Evolutionary conservation across 2,329 filamentous ascomycete species (phyloP).

Genomic region (Penicillium brasilianum): DNA sequence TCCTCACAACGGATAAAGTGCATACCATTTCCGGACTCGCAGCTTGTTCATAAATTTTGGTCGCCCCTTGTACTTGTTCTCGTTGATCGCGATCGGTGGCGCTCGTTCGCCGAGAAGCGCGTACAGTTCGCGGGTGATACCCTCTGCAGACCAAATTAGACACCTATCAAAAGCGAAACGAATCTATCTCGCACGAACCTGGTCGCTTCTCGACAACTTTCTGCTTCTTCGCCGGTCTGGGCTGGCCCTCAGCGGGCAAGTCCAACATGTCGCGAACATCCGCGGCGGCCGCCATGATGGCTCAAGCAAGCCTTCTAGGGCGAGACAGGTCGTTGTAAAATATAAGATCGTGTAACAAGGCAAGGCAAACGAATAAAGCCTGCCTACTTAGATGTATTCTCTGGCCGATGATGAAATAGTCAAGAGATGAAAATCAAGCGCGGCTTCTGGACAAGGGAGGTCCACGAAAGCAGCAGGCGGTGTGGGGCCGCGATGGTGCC

Average conservation of each 20-base stretch:
- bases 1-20: slow-evolving; percentile 58
- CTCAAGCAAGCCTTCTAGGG: slow-evolving; percentile 12
- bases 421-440: slow-evolving; percentile 27
- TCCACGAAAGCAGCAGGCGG: slow-evolving; percentile 29
- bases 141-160: slow-evolving; percentile 41
- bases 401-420: slow-evolving; percentile 7
- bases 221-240: slow-evolving; percentile 73
- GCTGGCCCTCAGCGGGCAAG: slow-evolving; percentile 67
- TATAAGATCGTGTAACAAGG: not conserved
- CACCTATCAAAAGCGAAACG: not conserved
- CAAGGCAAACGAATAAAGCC: not conserved
- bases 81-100: slow-evolving; percentile 58
- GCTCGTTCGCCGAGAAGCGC: slow-evolving; percentile 58
- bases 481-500: slow-evolving; percentile 28
- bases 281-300: slow-evolving; percentile 70
- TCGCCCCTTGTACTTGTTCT: slow-evolving; percentile 58
- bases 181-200: slow-evolving; percentile 48
- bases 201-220: slow-evolving; percentile 66
- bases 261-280: slow-evolving; percentile 90
- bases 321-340: not conserved
- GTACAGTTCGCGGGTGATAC: slow-evolving; percentile 57
- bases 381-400: not conserved
- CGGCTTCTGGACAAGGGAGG: slow-evolving; percentile 33
- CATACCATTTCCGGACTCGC: slow-evolving; percentile 51
- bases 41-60: slow-evolving; percentile 54